These are phyloP conservation scores for Tylopilus subfusipes DNA, from an alignment of 768 basidiomycete genomes.

Conservation along the genomic window DNA sequence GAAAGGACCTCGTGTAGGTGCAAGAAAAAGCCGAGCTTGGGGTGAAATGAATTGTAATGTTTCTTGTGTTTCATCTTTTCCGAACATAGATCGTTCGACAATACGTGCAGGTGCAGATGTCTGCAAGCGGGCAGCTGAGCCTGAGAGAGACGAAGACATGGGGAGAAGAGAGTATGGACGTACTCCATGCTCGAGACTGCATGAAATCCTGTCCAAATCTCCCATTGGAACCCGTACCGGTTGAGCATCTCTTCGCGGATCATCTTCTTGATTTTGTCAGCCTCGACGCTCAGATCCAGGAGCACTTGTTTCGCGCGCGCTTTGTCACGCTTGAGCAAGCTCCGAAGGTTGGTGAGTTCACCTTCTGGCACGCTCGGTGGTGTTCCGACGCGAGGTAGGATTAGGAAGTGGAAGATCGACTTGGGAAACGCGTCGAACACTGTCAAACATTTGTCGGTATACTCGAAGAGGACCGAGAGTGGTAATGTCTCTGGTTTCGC, in stretches of 20 bases:
- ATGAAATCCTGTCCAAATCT: slow-evolving; percentile 81
- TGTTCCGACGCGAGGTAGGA: slow-evolving; percentile 60
- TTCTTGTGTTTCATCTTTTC: slow-evolving; percentile 78
- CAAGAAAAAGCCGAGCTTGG: slow-evolving; percentile 79
- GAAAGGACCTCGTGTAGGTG: slow-evolving; percentile 71
- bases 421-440: slow-evolving; percentile 79
- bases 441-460: slow-evolving; percentile 53
- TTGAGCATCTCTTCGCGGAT: slow-evolving; percentile 79
- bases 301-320: slow-evolving; percentile 53
- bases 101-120: slow-evolving; percentile 81
- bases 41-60: slow-evolving; percentile 91
- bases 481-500: slow-evolving; percentile 53
- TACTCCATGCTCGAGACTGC: slow-evolving; percentile 83
- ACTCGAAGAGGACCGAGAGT: slow-evolving; percentile 54
- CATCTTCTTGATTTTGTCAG: slow-evolving; percentile 50
- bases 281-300: slow-evolving; percentile 50
- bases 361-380: slow-evolving; percentile 25
- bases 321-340: slow-evolving; percentile 54
- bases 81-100: slow-evolving; percentile 75
- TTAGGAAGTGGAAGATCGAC: slow-evolving; percentile 82
- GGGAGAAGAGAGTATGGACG: slow-evolving; percentile 27
- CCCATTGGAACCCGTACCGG: slow-evolving; percentile 73
- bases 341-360: slow-evolving; percentile 51
- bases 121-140: slow-evolving; percentile 32
- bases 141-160: background rate